Conservation (phyloP, 2,329 filamentous ascomycete genomes). For the Lecanicillium sp. region DNA sequence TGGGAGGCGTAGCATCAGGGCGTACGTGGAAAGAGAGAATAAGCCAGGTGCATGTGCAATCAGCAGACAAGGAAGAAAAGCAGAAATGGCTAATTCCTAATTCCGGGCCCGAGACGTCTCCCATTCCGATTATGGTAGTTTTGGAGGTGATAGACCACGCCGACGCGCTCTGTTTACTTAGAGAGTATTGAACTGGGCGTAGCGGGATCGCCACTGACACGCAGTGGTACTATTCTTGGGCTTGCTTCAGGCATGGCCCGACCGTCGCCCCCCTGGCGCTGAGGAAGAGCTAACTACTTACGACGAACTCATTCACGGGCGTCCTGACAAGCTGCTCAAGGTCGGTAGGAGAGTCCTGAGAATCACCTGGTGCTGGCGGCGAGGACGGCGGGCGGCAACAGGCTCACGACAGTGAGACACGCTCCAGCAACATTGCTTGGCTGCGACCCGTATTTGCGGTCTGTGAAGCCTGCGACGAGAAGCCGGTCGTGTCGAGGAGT, state of each 20-base stretch:
- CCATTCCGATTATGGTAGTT: not conserved
- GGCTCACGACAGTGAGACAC: conserved; percentile 3
- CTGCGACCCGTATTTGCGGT: not conserved
- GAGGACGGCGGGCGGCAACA: not conserved
- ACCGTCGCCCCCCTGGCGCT: not conserved
- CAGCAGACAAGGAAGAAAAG: not conserved
- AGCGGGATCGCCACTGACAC: not conserved
- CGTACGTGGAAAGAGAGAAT: not conserved
- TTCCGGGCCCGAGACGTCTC: not conserved
- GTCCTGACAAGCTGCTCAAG: not conserved
- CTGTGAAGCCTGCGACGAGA: not conserved
- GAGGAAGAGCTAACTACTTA: not conserved
- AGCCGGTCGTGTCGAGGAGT: no score
- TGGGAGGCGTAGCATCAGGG: not conserved
- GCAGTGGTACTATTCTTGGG: not conserved
- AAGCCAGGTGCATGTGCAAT: not conserved
- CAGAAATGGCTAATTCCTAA: not conserved
- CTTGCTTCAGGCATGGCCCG: conserved; percentile 3
- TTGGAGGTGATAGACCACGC: not conserved
- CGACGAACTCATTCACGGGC: not conserved
- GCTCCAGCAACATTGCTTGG: not conserved
- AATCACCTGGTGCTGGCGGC: not conserved
- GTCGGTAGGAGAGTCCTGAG: conserved; percentile 5
- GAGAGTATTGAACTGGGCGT: not conserved
- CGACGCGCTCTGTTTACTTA: not conserved